Conservation (phyloP, 2,329 filamentous ascomycete genomes). For the Sphaerulina populicola region DNA sequence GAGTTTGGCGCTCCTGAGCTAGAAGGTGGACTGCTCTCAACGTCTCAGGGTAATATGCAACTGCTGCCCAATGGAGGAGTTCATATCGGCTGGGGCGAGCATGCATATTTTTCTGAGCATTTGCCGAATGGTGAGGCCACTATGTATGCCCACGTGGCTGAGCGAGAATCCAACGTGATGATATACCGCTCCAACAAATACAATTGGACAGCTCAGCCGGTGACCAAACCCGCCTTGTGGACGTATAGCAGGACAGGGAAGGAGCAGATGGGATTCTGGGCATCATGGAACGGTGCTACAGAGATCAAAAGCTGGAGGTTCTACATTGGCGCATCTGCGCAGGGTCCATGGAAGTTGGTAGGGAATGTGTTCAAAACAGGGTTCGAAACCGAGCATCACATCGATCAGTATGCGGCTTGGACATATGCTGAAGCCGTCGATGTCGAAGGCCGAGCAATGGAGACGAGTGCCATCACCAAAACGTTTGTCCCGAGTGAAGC, state of each 20-base stretch:
- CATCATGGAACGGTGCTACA: constrained; percentile 48
- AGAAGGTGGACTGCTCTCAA: constrained; percentile 40
- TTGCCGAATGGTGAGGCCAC: constrained; percentile 43
- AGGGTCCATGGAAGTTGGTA: constrained; percentile 33
- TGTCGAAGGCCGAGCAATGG: constrained; percentile 25
- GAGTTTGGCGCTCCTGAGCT: constrained; percentile 44
- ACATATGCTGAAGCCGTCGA: constrained; percentile 32
- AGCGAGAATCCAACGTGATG: constrained; percentile 37
- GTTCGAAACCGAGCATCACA: constrained; percentile 38
- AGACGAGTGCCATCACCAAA: constrained; percentile 29
- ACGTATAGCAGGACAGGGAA: constrained; percentile 32
- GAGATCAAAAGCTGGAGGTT: constrained; percentile 46
- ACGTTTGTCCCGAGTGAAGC: constrained; percentile 33
- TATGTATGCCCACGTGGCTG: constrained; percentile 46
- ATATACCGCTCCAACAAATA: constrained; percentile 51
- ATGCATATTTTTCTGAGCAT: constrained; percentile 39
- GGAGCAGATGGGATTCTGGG: constrained; percentile 39
- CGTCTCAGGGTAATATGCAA: constrained; percentile 49
- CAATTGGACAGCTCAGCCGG: constrained; percentile 46
- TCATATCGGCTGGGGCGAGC: constrained; percentile 50
- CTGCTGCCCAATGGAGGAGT: constrained; percentile 47
- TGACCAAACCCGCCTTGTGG: constrained; percentile 34
- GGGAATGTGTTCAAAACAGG: constrained; percentile 36
- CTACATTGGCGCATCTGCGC: constrained; percentile 35
- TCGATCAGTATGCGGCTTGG: constrained; percentile 24